Conservation (phyloP, 2,329 filamentous ascomycete genomes). For the Penicillium sp. region DNA sequence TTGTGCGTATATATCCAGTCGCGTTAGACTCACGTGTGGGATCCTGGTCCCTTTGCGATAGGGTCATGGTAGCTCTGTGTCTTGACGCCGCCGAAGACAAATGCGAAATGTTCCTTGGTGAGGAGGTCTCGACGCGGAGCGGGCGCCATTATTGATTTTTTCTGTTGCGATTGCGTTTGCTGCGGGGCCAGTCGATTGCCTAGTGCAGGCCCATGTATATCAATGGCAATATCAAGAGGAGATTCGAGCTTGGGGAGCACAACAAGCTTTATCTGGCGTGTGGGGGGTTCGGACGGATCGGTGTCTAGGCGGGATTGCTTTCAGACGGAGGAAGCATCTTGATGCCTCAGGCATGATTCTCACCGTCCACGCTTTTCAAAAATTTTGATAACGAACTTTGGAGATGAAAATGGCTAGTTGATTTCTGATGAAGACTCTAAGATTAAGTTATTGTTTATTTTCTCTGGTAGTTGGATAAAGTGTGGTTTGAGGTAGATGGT, state of each 20-base stretch:
- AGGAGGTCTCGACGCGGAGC: slow-evolving; percentile 42
- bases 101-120: slow-evolving; percentile 67
- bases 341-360: slow-evolving; percentile 20
- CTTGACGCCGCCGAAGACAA: slow-evolving; percentile 66
- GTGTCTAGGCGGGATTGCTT: background rate
- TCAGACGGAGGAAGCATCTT: slow-evolving; percentile 4
- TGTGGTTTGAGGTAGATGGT: too few species aligned
- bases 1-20: background rate
- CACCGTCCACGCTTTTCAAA: background rate
- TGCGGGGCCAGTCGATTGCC: slow-evolving; percentile 15
- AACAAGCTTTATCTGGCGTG: slow-evolving; percentile 1
- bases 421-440: background rate
- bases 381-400: background rate
- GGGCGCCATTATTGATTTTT: slow-evolving; percentile 34
- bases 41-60: slow-evolving; percentile 53
- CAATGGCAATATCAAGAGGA: background rate
- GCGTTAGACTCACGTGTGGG: slow-evolving; percentile 54
- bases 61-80: slow-evolving; percentile 70
- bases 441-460: too few species aligned
- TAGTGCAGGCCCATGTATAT: slow-evolving; percentile 14
- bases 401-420: background rate
- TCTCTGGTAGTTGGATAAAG: too few species aligned
- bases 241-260: background rate
- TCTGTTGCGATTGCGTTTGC: slow-evolving; percentile 13
- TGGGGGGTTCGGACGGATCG: background rate